Evolutionary conservation across 176 grass and related monocot genomes (phyloP).

Genomic region (Alopecurus myosuroides): DNA sequence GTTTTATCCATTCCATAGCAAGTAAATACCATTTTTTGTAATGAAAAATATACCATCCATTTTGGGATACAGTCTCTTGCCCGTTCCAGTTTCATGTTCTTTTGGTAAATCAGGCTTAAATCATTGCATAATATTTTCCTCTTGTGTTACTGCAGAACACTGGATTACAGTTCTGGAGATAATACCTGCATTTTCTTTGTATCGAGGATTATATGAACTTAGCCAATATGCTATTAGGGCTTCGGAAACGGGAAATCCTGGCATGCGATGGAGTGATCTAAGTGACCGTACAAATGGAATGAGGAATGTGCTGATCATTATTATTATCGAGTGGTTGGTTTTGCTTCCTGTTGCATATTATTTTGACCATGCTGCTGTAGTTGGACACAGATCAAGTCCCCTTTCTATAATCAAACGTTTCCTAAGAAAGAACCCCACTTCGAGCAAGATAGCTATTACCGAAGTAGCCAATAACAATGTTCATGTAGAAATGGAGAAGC

Average conservation of each 20-base stretch:
- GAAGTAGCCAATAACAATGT: conserved; percentile 27
- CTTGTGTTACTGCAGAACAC: conserved; percentile 28
- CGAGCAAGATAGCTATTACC: conserved; percentile 29
- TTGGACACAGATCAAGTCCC: conserved; percentile 36
- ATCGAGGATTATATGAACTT: conserved; percentile 78
- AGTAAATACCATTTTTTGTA: not conserved
- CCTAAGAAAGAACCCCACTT: conserved; percentile 30
- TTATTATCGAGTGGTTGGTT: conserved; percentile 73
- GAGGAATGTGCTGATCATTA: conserved; percentile 68
- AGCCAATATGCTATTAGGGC: conserved; percentile 59
- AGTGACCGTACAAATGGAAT: conserved; percentile 67
- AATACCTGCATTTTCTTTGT: conserved; percentile 87
- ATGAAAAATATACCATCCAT: not conserved
- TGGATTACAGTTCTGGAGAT: conserved; percentile 93
- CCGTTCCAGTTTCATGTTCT: not conserved
- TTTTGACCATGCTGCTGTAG: conserved; percentile 51
- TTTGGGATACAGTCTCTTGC: not conserved
- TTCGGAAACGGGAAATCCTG: conserved; percentile 44
- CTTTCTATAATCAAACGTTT: conserved; percentile 37
- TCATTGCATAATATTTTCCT: not conserved
- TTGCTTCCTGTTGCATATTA: conserved; percentile 77
- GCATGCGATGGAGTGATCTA: conserved; percentile 84
- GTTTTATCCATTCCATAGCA: conserved; percentile 8
- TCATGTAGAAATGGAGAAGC: conserved; percentile 61
- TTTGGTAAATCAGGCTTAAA: not conserved